phyloP scores from a whole-genome alignment of 2,329 filamentous ascomycete genomes.

The Colletotrichum sp. region DNA sequence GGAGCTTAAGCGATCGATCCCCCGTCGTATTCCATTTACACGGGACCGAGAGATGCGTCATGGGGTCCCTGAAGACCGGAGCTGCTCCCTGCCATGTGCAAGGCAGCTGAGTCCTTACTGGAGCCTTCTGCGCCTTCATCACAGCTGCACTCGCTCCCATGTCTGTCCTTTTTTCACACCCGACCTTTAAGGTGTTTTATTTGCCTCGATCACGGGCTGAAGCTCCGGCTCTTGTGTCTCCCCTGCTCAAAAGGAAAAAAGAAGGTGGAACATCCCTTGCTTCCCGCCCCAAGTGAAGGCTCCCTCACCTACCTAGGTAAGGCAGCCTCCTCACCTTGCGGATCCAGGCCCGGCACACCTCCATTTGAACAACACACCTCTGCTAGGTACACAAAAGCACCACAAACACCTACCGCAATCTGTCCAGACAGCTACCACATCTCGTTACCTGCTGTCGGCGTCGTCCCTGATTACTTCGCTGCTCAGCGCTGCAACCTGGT shows the following conservation, averaged over 20 bases:
- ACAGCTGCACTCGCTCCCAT: neutral
- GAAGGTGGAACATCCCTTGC: neutral
- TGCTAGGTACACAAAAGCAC: neutral
- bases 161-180: neutral
- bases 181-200: neutral
- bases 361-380: neutral
- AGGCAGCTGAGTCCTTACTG: neutral
- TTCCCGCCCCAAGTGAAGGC: neutral
- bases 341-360: neutral
- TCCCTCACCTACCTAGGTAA: neutral
- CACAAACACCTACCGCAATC: neutral
- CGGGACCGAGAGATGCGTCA: conserved; percentile 14
- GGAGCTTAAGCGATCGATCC: neutral
- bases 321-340: neutral
- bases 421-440: neutral
- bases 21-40: neutral
- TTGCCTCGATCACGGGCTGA: neutral
- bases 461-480: neutral
- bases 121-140: neutral
- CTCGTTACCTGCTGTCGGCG: neutral
- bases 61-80: conserved; percentile 5
- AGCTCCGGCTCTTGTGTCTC: neutral
- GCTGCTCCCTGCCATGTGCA: neutral
- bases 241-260: neutral
- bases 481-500: conserved; percentile 5